Conservation (phyloP, 2,329 filamentous ascomycete genomes). For the Penicillium hesseltinei region DNA sequence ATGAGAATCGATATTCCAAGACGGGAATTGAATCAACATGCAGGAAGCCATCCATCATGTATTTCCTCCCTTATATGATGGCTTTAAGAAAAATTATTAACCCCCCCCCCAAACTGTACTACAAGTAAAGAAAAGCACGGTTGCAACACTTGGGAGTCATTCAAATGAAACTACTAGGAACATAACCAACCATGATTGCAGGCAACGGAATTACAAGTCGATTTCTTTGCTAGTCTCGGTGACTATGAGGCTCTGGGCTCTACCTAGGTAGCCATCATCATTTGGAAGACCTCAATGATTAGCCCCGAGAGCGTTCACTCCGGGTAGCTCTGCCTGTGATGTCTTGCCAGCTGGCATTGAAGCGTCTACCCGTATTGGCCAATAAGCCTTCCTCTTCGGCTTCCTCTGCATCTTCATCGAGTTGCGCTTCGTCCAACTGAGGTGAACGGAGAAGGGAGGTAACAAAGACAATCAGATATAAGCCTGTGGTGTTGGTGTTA, state of each 20-base stretch:
- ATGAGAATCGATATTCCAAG: neutral
- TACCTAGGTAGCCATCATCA: neutral
- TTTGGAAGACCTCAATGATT: neutral
- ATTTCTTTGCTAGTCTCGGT: neutral
- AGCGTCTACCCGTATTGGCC: constrained; percentile 75
- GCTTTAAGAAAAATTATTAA: no score
- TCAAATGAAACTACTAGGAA: neutral
- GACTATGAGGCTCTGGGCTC: neutral
- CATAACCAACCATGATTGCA: neutral
- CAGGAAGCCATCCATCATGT: neutral
- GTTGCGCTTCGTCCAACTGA: constrained; percentile 68
- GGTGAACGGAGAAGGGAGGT: constrained; percentile 79
- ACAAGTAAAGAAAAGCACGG: neutral
- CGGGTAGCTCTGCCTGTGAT: constrained; percentile 61
- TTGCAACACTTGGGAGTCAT: neutral
- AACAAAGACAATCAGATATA: constrained; percentile 79
- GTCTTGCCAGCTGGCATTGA: constrained; percentile 86
- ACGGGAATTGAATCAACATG: neutral
- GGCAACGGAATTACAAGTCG: neutral
- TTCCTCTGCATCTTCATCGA: constrained; percentile 85
- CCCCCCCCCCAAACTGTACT: neutral
- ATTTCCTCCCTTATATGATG: neutral
- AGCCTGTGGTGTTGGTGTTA: constrained; percentile 32
- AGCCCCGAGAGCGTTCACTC: constrained; percentile 8
- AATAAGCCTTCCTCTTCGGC: constrained; percentile 92